These are phyloP conservation scores for Xylariaceae sp. DNA, from an alignment of 2,329 filamentous ascomycete species.

Conservation along the genomic window DNA sequence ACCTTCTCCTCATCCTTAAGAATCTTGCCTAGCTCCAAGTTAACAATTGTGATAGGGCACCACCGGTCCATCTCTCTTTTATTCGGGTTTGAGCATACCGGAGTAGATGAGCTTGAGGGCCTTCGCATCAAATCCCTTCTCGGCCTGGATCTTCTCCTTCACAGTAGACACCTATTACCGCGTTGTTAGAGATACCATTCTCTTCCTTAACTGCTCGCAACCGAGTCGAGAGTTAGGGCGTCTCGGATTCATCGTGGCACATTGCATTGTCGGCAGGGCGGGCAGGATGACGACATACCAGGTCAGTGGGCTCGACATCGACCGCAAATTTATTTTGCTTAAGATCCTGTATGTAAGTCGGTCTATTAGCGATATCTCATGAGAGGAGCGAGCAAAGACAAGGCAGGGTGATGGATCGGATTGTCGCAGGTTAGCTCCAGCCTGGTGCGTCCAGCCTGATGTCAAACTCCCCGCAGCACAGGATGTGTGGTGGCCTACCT, in stretches of 20 bases:
- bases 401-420: conserved; percentile 20
- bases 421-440: conserved; percentile 23
- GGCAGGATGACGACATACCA: conserved; percentile 65
- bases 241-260: conserved; percentile 6
- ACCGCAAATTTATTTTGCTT: conserved; percentile 99
- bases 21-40: conserved; percentile 80
- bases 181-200: conserved; percentile 30
- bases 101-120: conserved; percentile 98
- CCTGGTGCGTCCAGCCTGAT: conserved; percentile 28
- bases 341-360: conserved; percentile 71
- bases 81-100: conserved; percentile 60
- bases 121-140: conserved; percentile 93
- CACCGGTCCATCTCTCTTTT: no score
- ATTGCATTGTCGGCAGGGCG: conserved; percentile 9
- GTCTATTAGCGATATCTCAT: conserved; percentile 10
- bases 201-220: conserved; percentile 3
- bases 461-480: conserved; percentile 20
- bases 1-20: conserved; percentile 97
- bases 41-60: conserved; percentile 28
- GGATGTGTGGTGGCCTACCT: conserved; percentile 50
- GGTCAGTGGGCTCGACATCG: conserved; percentile 90
- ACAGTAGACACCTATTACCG: conserved; percentile 76
- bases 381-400: background rate
- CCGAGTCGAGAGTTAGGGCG: conserved; percentile 7
- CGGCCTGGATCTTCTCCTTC: conserved; percentile 88